Evolutionary conservation across 306 rosid genomes (phyloP), one percentile per base, ranked within the genome.

Genomic region (Lathyrus sativus): DNA sequence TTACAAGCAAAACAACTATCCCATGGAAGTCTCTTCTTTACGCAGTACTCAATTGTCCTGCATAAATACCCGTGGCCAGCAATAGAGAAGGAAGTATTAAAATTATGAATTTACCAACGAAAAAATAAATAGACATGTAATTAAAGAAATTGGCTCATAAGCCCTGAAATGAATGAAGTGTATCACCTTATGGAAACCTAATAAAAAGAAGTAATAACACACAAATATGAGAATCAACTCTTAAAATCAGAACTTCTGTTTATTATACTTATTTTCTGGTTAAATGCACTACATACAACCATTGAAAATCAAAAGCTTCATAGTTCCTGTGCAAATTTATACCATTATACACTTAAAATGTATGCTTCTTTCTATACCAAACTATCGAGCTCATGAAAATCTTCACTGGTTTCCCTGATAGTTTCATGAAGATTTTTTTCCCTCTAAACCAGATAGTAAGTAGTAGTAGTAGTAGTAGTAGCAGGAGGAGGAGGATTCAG

Each of bases 21-120:
- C 98, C 97, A 93, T 71, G 62, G 85, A 54, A 90, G 95, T 75
- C 98, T 85, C 82, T 90, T 93, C 91, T 85, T 90, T 78, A 93
- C 80, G 75, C 98, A 88, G 76, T 77, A 88, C 61, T 90, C 89
- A 74, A 83, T 60, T 37, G 81, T 76, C 91, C 98, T 90, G 96
- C 87, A 79, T 28, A 69, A 62, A 48, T 76, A 49, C 55, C 49
- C 59, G 73, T 44, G 14, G 39, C 80, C 63, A 51, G 12, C 14
- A 58, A 72, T 14, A 35, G 55, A 43, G 64, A 64, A 65, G 19
- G 35, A 11, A 31, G 29, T 6, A 14, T 19, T 39, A 66, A 44
- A 58, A 60, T 50, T 28, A 70, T 43, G 57, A 46, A 70, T n/a
- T 19, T 15, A 39, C 5, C 22, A 31, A 31, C 1, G 8, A 3